Conservation (phyloP, 371 early-diverging fungal species). For the Mucor irregularis region DNA sequence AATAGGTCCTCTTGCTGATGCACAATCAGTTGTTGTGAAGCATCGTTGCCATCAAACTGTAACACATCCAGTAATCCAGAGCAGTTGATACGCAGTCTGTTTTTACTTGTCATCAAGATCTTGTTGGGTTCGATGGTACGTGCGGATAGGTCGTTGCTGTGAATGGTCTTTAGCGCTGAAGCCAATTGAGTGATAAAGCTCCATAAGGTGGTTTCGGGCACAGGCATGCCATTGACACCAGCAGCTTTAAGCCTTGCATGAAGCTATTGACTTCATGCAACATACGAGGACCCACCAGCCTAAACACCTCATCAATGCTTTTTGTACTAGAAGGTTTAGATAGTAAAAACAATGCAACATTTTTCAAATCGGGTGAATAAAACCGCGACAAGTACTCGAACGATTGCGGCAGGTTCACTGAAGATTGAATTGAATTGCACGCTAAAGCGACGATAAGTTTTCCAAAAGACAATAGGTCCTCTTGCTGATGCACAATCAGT, state of each 20-base stretch:
- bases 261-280: constrained; percentile 73
- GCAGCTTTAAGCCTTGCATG: constrained; percentile 41
- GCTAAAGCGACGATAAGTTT: constrained; percentile 81
- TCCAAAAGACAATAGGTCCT: constrained; percentile 88
- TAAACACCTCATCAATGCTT: constrained; percentile 81
- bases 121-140: constrained; percentile 79
- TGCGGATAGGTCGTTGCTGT: constrained; percentile 77
- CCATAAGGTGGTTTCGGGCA: constrained; percentile 84
- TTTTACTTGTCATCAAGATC: constrained; percentile 80
- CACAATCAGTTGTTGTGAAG: constrained; percentile 58
- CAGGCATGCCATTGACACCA: constrained; percentile 34
- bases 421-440: constrained; percentile 66
- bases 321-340: constrained; percentile 76
- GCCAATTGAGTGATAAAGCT: constrained; percentile 85
- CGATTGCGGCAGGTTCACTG: constrained; percentile 70
- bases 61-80: constrained; percentile 87
- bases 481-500: constrained; percentile 74
- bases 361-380: constrained; percentile 80
- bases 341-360: constrained; percentile 78
- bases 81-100: constrained; percentile 82
- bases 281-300: constrained; percentile 78
- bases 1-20: constrained; percentile 88
- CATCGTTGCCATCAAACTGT: constrained; percentile 65
- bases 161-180: constrained; percentile 83
- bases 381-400: constrained; percentile 73